Percentiles rank a stretch among this genome's conserved stretches.
phyloP scores from a whole-genome alignment of 1,139 yeast species.

The Dujonia santamariae region DNA sequence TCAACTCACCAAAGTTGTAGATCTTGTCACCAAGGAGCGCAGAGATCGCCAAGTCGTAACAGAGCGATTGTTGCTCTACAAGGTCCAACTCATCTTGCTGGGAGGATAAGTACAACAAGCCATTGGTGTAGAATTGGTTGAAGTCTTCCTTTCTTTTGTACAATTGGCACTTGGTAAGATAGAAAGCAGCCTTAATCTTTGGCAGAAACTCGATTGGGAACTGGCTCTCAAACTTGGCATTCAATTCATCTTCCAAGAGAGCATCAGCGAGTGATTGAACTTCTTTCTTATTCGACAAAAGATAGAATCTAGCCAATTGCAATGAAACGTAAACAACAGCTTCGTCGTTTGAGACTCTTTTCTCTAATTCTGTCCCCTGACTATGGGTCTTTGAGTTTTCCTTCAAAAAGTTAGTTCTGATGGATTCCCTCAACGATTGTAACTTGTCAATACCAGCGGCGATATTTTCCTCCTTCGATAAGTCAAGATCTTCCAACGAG shows the following conservation, averaged over 20 bases:
- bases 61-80: conserved; percentile 43
- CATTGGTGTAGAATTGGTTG: conserved; percentile 71
- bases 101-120: conserved; percentile 48
- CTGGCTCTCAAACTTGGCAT: conserved; percentile 37
- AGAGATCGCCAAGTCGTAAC: conserved; percentile 79
- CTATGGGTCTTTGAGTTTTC: conserved; percentile 15
- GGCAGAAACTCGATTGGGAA: conserved; percentile 49
- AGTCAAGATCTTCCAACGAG: conserved; percentile 34
- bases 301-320: conserved; percentile 72
- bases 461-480: conserved; percentile 27
- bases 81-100: conserved; percentile 5
- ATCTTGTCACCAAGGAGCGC: conserved; percentile 90
- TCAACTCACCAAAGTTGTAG: conserved; percentile 92
- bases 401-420: conserved; percentile 21
- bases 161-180: conserved; percentile 75
- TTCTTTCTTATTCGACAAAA: conserved; percentile 47
- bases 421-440: conserved; percentile 43
- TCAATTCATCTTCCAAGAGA: conserved; percentile 61
- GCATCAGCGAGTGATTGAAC: conserved; percentile 53
- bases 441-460: conserved; percentile 58
- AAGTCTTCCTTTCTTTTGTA: conserved; percentile 75
- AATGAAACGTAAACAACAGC: conserved; percentile 61
- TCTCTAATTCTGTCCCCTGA: conserved; percentile 29
- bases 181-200: conserved; percentile 78
- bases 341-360: conserved; percentile 37